phyloP scores from a whole-genome alignment of 768 basidiomycete genomes.

The Gloeophyllum trabeum region DNA sequence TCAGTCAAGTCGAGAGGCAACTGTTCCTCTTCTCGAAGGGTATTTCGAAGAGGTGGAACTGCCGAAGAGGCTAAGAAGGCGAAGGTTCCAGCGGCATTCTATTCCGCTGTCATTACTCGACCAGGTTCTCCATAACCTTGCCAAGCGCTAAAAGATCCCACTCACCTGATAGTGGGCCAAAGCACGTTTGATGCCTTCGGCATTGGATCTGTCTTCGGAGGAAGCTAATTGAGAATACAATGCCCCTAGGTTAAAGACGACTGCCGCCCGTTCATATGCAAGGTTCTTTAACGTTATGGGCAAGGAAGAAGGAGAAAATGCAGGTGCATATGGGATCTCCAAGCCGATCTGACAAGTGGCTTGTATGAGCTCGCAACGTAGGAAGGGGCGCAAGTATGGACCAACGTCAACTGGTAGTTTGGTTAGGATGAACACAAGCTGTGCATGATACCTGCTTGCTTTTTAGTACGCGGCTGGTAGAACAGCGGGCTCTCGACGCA shows the following conservation, averaged over 20 bases:
- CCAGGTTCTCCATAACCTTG: background rate
- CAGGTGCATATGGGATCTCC: conserved; percentile 62
- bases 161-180: conserved; percentile 58
- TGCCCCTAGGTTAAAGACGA: conserved; percentile 81
- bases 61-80: conserved; percentile 44
- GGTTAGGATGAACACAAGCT: conserved; percentile 70
- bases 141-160: background rate
- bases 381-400: conserved; percentile 17
- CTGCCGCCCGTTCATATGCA: conserved; percentile 68
- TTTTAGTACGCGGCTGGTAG: background rate
- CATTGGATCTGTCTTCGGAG: conserved; percentile 53
- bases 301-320: conserved; percentile 43
- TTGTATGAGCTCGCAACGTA: conserved; percentile 1
- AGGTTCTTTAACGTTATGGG: conserved; percentile 63
- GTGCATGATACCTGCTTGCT: conserved; percentile 73
- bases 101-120: conserved; percentile 1
- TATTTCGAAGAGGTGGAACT: conserved; percentile 34
- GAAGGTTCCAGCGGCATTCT: conserved; percentile 70
- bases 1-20: conserved; percentile 55
- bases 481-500: conserved; percentile 23
- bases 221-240: conserved; percentile 76
- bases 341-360: conserved; percentile 46
- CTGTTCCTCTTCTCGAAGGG: conserved; percentile 39
- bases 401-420: conserved; percentile 76
- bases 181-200: conserved; percentile 80